Conservation (phyloP, 139 green algal species). For the Closterium sp. region DNA sequence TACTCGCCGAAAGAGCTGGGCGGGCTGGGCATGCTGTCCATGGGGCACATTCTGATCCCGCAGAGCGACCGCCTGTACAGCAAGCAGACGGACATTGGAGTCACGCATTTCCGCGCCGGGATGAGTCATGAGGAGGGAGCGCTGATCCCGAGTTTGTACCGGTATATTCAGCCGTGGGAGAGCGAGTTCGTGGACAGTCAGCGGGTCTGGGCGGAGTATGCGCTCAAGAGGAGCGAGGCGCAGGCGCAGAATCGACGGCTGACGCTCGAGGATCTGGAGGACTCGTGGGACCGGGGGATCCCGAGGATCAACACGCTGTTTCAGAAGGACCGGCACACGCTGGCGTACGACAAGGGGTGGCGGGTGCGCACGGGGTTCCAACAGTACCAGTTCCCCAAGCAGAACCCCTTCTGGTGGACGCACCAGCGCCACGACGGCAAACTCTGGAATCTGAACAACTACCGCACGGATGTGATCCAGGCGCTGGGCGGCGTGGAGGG, state of each 20-base stretch:
- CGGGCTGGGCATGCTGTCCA: constrained; percentile 98
- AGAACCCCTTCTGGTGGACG: constrained; percentile 99
- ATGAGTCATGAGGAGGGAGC: constrained; percentile 99
- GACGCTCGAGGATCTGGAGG: constrained; percentile 66
- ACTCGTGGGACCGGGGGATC: constrained; percentile 98
- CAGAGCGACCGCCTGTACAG: constrained; percentile 90
- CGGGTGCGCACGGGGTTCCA: constrained; percentile 96
- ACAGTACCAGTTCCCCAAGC: constrained; percentile 73
- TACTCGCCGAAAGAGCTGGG: constrained; percentile 99
- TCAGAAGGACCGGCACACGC: constrained; percentile 97
- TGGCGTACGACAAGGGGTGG: constrained; percentile 99
- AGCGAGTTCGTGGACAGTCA: constrained; percentile 96
- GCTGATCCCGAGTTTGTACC: constrained; percentile 98
- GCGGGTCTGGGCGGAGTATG: constrained; percentile 98
- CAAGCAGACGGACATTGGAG: constrained; percentile 86
- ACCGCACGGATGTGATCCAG: constrained; percentile 96
- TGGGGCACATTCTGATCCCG: constrained; percentile 99
- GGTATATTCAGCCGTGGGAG: constrained; percentile 87
- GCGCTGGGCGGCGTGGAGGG: constrained; percentile 97
- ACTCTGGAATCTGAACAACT: constrained; percentile 99
- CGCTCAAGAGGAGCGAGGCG: constrained; percentile 91
- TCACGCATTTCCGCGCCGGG: constrained; percentile 96
- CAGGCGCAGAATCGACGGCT: constrained; percentile 68
- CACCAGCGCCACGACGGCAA: constrained; percentile 99
- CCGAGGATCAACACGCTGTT: constrained; percentile 99